Evolutionary conservation across 1,139 yeast species (phyloP).

Genomic region (Diutina neorugosa): DNA sequence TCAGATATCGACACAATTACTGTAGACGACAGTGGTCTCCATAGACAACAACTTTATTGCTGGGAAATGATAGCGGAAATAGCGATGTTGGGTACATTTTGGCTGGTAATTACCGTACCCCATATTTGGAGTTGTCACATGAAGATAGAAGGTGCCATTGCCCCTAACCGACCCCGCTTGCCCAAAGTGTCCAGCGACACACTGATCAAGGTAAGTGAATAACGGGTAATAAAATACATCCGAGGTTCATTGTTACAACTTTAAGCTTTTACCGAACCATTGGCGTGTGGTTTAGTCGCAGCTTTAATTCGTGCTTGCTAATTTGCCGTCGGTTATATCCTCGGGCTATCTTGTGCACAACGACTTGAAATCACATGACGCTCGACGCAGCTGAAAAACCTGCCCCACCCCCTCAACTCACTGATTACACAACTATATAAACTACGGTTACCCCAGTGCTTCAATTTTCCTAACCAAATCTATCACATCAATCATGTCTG

Average conservation of each 20-base stretch:
- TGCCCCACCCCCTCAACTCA: constrained; percentile 4
- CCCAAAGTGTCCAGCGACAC: not conserved
- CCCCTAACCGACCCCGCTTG: not conserved
- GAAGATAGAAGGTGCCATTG: not conserved
- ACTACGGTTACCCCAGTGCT: constrained; percentile 16
- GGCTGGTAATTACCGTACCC: not conserved
- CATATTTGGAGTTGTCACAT: not conserved
- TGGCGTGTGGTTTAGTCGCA: not conserved
- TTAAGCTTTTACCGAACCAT: not conserved
- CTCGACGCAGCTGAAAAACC: not conserved
- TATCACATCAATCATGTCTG: constrained; percentile 16
- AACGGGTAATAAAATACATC: not conserved
- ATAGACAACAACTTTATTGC: too few relatives aligned
- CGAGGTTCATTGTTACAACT: not conserved
- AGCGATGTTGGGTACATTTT: not conserved
- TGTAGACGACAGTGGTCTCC: too few relatives aligned
- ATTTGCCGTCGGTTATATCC: not conserved
- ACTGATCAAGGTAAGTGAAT: not conserved
- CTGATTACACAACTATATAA: constrained; percentile 11
- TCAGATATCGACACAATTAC: too few relatives aligned
- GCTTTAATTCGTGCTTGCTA: not conserved
- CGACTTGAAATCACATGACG: constrained; percentile 1
- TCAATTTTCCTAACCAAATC: constrained; percentile 10
- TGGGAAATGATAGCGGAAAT: too few relatives aligned
- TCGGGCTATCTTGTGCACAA: not conserved